Conservation (phyloP, 352 stramenopile genomes). For the Phytopythium sindhum region DNA sequence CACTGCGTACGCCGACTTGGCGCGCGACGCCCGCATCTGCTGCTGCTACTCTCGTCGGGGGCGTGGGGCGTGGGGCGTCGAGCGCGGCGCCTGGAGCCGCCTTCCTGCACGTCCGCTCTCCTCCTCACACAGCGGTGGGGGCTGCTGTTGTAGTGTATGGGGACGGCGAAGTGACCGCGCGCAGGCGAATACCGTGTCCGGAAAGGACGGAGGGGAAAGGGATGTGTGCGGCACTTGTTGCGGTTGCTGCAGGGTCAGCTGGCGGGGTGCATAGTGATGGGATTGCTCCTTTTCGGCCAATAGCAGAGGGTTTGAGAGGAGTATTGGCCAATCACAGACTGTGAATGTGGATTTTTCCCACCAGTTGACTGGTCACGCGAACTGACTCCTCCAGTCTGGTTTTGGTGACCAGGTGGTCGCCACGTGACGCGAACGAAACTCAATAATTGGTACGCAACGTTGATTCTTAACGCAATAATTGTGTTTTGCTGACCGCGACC, state of each 20-base stretch:
- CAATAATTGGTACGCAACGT: neutral
- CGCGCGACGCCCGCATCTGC: slow-evolving; percentile 21
- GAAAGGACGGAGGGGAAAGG: neutral
- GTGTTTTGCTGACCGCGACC: too few relatives aligned
- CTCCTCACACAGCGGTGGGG: neutral
- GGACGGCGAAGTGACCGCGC: neutral
- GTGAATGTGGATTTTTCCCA: neutral
- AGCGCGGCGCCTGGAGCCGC: neutral
- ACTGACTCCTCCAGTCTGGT: neutral
- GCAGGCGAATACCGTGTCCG: neutral
- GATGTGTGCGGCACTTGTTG: slow-evolving; percentile 1
- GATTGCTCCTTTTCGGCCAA: neutral
- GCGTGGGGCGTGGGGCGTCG: neutral
- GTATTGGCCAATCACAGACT: neutral
- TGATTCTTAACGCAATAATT: neutral
- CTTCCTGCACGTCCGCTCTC: neutral
- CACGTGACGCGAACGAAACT: neutral
- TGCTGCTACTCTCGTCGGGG: neutral
- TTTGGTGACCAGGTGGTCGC: neutral
- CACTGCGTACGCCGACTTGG: slow-evolving; percentile 19
- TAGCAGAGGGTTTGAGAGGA: neutral
- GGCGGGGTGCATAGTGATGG: neutral
- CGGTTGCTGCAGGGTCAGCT: neutral
- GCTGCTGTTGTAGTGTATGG: neutral
- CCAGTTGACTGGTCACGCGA: neutral